Conservation (phyloP, 2,329 filamentous ascomycete genomes). For the Scolecobasidium constrictum region DNA sequence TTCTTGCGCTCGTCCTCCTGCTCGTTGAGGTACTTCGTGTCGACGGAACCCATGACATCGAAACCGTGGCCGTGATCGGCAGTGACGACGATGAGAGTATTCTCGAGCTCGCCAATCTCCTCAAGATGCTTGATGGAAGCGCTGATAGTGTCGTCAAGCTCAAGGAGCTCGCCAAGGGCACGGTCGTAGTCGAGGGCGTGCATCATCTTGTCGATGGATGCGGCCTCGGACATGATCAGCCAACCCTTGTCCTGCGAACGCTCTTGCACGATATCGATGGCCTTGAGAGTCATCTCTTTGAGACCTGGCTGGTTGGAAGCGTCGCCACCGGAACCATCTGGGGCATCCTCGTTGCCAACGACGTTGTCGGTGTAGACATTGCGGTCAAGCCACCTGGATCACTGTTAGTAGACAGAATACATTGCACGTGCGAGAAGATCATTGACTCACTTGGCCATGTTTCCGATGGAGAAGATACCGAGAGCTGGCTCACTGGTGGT, state of each 20-base stretch:
- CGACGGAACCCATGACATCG: conserved; percentile 72
- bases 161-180: conserved; percentile 71
- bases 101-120: conserved; percentile 53
- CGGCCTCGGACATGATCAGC: conserved; percentile 81
- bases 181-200: conserved; percentile 82
- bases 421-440: neutral
- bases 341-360: conserved; percentile 51
- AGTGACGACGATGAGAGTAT: conserved; percentile 70
- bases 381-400: conserved; percentile 83
- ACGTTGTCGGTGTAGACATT: conserved; percentile 70
- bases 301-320: conserved; percentile 70
- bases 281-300: conserved; percentile 85
- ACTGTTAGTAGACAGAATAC: conserved; percentile 7
- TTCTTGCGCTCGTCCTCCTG: conserved; percentile 59
- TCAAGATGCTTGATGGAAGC: conserved; percentile 63
- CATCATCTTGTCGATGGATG: conserved; percentile 86
- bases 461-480: conserved; percentile 64
- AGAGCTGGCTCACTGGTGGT: conserved; percentile 53
- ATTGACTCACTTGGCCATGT: conserved; percentile 69
- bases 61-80: conserved; percentile 89
- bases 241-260: conserved; percentile 59
- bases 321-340: conserved; percentile 50
- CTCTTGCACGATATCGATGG: conserved; percentile 64
- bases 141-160: conserved; percentile 73
- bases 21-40: conserved; percentile 63